phyloP scores from a whole-genome alignment of 2,329 filamentous ascomycete species.

The Fusarium xylarioides region DNA sequence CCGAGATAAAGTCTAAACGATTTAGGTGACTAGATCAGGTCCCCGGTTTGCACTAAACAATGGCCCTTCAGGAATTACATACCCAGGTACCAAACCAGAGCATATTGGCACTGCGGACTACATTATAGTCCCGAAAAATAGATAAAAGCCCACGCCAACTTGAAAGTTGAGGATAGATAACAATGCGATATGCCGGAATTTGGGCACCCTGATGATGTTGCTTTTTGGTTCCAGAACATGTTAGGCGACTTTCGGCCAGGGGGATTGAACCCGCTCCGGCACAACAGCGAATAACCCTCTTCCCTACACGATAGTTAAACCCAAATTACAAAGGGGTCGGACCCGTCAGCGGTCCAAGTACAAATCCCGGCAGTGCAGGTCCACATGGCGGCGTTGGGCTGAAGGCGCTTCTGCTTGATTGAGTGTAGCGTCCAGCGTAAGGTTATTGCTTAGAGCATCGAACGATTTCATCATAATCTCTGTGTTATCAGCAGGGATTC shows the following conservation, averaged over 20 bases:
- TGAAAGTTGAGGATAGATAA: background rate
- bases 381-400: background rate
- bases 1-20: background rate
- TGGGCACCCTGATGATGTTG: background rate
- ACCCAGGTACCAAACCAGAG: fast-evolving
- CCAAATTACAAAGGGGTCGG: background rate
- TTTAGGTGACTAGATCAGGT: background rate
- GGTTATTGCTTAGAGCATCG: background rate
- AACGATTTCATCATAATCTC: background rate
- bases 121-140: background rate
- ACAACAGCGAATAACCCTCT: background rate
- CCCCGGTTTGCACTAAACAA: background rate
- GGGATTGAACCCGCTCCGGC: background rate
- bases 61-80: fast-evolving
- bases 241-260: background rate
- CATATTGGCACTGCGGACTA: background rate
- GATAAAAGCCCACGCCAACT: background rate
- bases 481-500: background rate
- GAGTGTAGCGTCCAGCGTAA: background rate
- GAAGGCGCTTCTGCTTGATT: background rate
- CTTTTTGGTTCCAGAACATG: background rate
- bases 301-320: background rate
- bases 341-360: background rate
- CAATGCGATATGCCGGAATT: fast-evolving
- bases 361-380: background rate